These are phyloP conservation scores for Fusarium drepaniforme DNA, from an alignment of 2,329 filamentous ascomycete genomes.

Conservation along the genomic window DNA sequence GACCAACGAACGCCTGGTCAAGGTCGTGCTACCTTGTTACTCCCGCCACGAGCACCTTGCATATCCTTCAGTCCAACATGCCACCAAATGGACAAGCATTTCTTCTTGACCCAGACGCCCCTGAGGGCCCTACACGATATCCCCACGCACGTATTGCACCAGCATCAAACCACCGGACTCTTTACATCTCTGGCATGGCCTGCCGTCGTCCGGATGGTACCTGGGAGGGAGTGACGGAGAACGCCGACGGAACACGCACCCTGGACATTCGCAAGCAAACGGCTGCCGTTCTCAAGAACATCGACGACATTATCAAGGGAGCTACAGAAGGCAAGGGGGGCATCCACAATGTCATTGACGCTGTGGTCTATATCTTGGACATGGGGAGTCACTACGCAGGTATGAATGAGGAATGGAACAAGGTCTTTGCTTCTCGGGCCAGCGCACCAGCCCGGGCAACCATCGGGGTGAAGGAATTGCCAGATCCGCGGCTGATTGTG, in stretches of 20 bases:
- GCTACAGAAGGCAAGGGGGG: background rate
- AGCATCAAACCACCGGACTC: background rate
- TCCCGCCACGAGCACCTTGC: background rate
- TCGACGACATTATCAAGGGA: background rate
- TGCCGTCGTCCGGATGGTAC: slow-evolving; percentile 13
- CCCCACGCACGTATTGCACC: background rate
- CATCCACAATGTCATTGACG: background rate
- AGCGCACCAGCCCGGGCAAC: slow-evolving; percentile 9
- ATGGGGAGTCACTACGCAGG: slow-evolving; percentile 6
- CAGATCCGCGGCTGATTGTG: background rate
- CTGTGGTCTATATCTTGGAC: slow-evolving; percentile 8
- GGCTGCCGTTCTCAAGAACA: background rate
- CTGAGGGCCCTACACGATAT: background rate
- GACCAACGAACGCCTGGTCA: background rate
- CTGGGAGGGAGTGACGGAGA: slow-evolving; percentile 6
- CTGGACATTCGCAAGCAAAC: background rate
- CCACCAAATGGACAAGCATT: background rate
- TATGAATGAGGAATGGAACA: slow-evolving; percentile 22
- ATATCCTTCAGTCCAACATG: background rate
- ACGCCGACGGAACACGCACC: background rate
- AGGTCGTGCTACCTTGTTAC: background rate
- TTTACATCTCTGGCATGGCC: slow-evolving; percentile 14
- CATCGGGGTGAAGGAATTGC: background rate
- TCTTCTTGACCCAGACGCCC: background rate
- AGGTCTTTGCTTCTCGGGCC: slow-evolving; percentile 7